phyloP scores from a whole-genome alignment of 305 asterid species.

The Fraxinus baroniana region DNA sequence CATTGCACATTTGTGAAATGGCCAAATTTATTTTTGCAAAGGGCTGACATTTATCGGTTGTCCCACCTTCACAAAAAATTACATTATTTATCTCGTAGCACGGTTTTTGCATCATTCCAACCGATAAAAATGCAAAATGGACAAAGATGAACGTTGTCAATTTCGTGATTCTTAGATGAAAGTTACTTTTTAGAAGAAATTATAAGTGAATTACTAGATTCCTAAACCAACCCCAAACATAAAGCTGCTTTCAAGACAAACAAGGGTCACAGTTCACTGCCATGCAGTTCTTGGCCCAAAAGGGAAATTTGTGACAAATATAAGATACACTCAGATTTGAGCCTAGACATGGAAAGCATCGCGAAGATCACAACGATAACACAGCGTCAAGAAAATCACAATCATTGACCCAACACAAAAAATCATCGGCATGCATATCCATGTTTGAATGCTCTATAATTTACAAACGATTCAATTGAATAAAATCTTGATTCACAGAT shows the following conservation, averaged over 20 bases:
- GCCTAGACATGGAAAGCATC: background rate
- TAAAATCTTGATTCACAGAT: background rate
- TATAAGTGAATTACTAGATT: background rate
- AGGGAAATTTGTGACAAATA: background rate
- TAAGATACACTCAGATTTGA: background rate
- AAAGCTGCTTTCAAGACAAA: background rate
- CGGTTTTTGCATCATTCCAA: background rate
- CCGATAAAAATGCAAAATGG: background rate
- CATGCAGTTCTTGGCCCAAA: background rate
- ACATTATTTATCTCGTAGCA: constrained; percentile 12
- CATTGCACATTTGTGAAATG: background rate
- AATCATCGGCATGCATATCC: background rate
- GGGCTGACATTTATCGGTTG: background rate
- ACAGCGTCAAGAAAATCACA: background rate
- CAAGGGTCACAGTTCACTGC: background rate
- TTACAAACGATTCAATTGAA: background rate
- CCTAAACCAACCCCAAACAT: background rate
- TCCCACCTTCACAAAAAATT: background rate
- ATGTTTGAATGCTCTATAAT: background rate
- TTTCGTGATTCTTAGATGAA: background rate
- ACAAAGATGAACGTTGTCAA: background rate
- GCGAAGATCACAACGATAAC: background rate
- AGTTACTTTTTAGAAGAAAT: background rate
- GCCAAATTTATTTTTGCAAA: constrained; percentile 19
- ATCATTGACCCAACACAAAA: background rate